phyloP scores from a whole-genome alignment of 441 rosid genomes.

The Arabidopsis lyrata region DNA sequence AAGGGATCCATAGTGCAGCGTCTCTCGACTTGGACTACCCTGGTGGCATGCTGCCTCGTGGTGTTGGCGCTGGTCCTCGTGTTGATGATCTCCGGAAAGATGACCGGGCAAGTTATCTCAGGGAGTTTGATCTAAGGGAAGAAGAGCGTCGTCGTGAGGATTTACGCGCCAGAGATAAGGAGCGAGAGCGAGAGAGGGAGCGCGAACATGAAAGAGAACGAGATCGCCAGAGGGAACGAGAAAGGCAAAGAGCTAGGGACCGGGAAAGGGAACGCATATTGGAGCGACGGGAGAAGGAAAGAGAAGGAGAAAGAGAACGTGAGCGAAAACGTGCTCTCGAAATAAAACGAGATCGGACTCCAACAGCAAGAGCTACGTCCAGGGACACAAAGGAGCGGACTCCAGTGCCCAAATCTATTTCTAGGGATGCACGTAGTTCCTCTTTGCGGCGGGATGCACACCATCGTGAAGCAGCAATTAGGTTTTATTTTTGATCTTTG shows the following conservation, averaged over 20 bases:
- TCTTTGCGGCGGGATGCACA: conserved; percentile 83
- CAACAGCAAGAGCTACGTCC: conserved; percentile 47
- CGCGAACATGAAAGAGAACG: conserved; percentile 65
- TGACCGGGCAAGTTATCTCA: conserved; percentile 93
- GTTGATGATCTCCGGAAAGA: conserved; percentile 79
- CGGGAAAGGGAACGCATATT: conserved; percentile 72
- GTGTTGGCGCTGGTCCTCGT: conserved; percentile 66
- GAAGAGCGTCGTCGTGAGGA: conserved; percentile 90
- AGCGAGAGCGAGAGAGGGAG: conserved; percentile 82
- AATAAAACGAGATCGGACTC: conserved; percentile 74
- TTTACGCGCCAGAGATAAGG: conserved; percentile 88
- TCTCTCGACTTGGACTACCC: conserved; percentile 78
- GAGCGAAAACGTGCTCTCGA: conserved; percentile 78
- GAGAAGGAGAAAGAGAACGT: conserved; percentile 78
- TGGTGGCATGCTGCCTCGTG: conserved; percentile 57
- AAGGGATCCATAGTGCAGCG: conserved; percentile 76
- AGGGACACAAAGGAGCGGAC: conserved; percentile 59
- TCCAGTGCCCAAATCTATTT: conserved; percentile 71
- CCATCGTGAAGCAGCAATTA: conserved; percentile 80
- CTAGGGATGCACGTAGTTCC: conserved; percentile 81
- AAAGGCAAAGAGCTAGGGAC: conserved; percentile 54
- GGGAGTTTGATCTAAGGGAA: conserved; percentile 90
- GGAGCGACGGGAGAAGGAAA: conserved; percentile 83
- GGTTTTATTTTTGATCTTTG: conserved; percentile 91
- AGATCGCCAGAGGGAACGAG: conserved; percentile 63